A percentile compares a stretch with the other conserved stretches of the same genome.
Conservation (phyloP, 257 asterid genomes). For the Pogostemon cablin region DNA sequence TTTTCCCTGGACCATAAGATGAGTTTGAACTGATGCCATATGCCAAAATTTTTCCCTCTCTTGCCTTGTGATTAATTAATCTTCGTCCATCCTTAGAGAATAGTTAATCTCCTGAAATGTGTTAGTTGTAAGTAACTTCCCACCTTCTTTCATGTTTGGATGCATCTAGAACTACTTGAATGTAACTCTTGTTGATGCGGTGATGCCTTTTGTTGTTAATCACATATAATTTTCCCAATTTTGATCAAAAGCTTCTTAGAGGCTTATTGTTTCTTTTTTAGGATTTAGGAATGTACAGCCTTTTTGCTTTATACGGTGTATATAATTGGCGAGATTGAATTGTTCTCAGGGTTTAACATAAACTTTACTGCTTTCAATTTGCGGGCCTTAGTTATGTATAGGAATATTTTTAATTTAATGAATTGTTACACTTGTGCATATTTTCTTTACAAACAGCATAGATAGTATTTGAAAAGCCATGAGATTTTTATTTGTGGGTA, state of each 20-base stretch:
- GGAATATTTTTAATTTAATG: background rate
- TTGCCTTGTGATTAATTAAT: background rate
- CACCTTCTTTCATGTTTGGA: background rate
- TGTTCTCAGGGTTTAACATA: background rate
- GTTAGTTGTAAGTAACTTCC: background rate
- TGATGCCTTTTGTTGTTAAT: background rate
- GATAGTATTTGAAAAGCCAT: background rate
- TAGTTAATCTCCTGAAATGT: conserved; percentile 9
- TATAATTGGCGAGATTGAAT: background rate
- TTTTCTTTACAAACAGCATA: background rate
- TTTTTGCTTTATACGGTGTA: background rate
- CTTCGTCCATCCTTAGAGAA: conserved; percentile 8
- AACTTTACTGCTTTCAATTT: background rate
- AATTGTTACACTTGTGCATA: background rate
- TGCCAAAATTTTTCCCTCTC: background rate
- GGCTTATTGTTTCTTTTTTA: background rate
- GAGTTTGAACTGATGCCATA: background rate
- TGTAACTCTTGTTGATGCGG: background rate
- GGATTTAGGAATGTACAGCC: background rate
- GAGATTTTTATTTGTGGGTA: background rate
- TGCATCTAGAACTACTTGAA: background rate
- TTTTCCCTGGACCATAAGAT: background rate
- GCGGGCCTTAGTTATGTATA: background rate
- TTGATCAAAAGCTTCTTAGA: conserved; percentile 5
- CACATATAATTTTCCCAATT: background rate